These are phyloP conservation scores for Candida nanaspora DNA, from an alignment of 805 yeast species.

Conservation along the genomic window DNA sequence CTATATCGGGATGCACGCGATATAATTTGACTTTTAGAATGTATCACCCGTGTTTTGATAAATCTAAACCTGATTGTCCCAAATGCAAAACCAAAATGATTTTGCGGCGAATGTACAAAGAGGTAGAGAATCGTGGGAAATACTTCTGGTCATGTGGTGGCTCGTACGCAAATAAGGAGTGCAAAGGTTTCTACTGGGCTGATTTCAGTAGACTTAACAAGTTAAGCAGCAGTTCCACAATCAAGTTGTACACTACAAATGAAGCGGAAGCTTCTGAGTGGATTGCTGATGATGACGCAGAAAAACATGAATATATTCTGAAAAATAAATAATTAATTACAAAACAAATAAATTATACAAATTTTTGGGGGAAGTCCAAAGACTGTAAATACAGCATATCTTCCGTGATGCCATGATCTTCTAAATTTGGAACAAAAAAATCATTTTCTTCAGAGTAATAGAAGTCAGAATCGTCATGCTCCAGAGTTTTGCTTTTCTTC, in stretches of 20 bases:
- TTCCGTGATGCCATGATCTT: neutral
- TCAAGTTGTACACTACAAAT: slow-evolving; percentile 24
- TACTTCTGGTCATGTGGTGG: slow-evolving; percentile 65
- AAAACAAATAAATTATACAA: neutral
- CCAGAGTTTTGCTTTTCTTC: neutral
- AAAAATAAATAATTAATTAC: neutral
- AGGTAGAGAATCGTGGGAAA: slow-evolving; percentile 38
- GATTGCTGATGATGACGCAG: slow-evolving; percentile 35
- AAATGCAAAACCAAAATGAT: slow-evolving; percentile 37
- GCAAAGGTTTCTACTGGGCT: slow-evolving; percentile 46
- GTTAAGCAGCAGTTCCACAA: too few species aligned
- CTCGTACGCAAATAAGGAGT: slow-evolving; percentile 35
- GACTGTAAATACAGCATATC: neutral
- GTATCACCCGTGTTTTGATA: slow-evolving; percentile 32
- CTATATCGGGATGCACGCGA: slow-evolving; percentile 41
- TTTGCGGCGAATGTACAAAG: slow-evolving; percentile 47
- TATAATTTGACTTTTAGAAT: slow-evolving; percentile 62
- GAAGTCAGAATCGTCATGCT: neutral
- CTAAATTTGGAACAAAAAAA: neutral
- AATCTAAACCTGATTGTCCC: slow-evolving; percentile 36
- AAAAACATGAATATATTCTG: neutral
- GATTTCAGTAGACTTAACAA: slow-evolving; percentile 25
- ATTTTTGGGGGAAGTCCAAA: neutral
- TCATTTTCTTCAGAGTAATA: neutral
- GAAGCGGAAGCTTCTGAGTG: slow-evolving; percentile 33